These are phyloP conservation scores for Knoxdaviesia capensis DNA, from an alignment of 2,329 filamentous ascomycete genomes.

Conservation along the genomic window DNA sequence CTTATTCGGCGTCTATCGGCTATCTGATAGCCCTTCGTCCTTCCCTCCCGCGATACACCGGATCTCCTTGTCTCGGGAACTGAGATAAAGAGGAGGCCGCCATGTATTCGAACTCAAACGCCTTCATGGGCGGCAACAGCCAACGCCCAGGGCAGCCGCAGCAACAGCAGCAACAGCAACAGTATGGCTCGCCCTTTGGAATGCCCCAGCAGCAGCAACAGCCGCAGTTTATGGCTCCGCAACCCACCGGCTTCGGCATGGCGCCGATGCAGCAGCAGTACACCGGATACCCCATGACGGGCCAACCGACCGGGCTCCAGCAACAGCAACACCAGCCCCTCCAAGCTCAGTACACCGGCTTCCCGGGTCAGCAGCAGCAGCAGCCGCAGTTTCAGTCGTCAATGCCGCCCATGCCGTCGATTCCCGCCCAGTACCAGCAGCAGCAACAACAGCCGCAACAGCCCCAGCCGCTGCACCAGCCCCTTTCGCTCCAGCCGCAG, in stretches of 20 bases:
- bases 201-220: slow-evolving; percentile 27
- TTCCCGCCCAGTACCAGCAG: slow-evolving; percentile 33
- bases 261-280: slow-evolving; percentile 32
- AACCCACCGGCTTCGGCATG: slow-evolving; percentile 36
- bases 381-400: slow-evolving; percentile 36
- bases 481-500: slow-evolving; percentile 14
- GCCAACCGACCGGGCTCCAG: slow-evolving; percentile 22
- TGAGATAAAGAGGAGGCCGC: slow-evolving; percentile 3
- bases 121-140: slow-evolving; percentile 61
- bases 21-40: too few relatives aligned
- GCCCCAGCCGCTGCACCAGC: slow-evolving; percentile 17
- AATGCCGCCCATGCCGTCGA: slow-evolving; percentile 37
- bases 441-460: slow-evolving; percentile 22
- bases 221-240: slow-evolving; percentile 32
- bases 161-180: slow-evolving; percentile 27
- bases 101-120: slow-evolving; percentile 86
- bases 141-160: slow-evolving; percentile 41
- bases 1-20: too few relatives aligned
- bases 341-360: slow-evolving; percentile 51
- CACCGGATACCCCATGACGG: slow-evolving; percentile 37
- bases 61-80: too few relatives aligned
- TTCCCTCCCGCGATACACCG: too few relatives aligned
- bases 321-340: slow-evolving; percentile 37
- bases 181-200: slow-evolving; percentile 31
- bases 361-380: slow-evolving; percentile 30